Evolutionary conservation across 352 stramenopile species (phyloP).

Genomic region (Phytophthora pluvialis): DNA sequence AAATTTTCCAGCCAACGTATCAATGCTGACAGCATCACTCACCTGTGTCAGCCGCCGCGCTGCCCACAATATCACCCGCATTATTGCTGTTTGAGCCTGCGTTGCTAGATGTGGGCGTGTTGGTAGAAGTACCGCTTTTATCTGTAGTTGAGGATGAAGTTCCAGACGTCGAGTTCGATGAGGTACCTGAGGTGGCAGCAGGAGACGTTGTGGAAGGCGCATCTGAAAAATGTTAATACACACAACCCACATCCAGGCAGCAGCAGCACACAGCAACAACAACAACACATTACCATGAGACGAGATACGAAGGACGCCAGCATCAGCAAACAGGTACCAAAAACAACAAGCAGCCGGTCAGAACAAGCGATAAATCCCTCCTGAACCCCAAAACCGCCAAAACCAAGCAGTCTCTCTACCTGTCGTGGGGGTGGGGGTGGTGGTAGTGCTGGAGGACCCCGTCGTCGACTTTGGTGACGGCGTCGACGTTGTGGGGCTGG

Average conservation of each 20-base stretch:
- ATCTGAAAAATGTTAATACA: slow-evolving; percentile 34
- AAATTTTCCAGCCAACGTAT: background rate
- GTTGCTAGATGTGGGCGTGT: slow-evolving; percentile 11
- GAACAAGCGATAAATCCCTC: slow-evolving; percentile 17
- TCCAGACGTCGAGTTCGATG: slow-evolving; percentile 17
- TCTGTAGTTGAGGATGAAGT: slow-evolving; percentile 24
- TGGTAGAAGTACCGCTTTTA: slow-evolving; percentile 8
- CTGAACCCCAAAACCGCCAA: background rate
- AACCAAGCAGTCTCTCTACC: slow-evolving; percentile 18
- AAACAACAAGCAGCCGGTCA: slow-evolving; percentile 21
- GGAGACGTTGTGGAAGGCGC: slow-evolving; percentile 27
- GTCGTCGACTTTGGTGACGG: slow-evolving; percentile 20
- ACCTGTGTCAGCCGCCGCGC: slow-evolving; percentile 13
- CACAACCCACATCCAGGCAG: slow-evolving; percentile 12
- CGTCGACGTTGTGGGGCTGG: slow-evolving; percentile 20
- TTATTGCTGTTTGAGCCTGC: slow-evolving; percentile 20
- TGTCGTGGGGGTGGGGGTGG: slow-evolving; percentile 24
- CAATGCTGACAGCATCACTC: slow-evolving; percentile 1
- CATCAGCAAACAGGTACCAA: slow-evolving; percentile 11
- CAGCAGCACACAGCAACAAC: slow-evolving; percentile 14
- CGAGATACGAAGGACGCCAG: background rate
- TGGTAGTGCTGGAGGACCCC: slow-evolving; percentile 6
- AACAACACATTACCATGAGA: slow-evolving; percentile 24
- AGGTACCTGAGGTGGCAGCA: slow-evolving; percentile 34
- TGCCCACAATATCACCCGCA: slow-evolving; percentile 23